phyloP scores from a whole-genome alignment of 2,329 filamentous ascomycete species.

The Tolypocladium paradoxum region DNA sequence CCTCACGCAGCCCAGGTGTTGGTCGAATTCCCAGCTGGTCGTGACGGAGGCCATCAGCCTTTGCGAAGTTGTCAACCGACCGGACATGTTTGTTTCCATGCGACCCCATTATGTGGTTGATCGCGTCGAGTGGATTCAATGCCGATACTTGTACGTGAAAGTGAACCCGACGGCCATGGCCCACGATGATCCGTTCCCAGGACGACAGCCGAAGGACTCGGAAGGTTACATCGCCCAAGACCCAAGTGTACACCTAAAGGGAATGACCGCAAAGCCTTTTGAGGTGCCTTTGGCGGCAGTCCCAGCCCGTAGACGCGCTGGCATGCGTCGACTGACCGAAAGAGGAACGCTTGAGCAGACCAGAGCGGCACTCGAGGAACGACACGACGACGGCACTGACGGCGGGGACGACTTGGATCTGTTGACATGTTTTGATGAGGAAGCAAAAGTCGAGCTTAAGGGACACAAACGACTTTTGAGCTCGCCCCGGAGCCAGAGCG shows the following conservation, averaged over 20 bases:
- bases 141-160: conserved; percentile 64
- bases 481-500: too few species aligned
- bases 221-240: conserved; percentile 17
- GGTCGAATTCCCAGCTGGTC: conserved; percentile 58
- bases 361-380: too few species aligned
- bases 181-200: conserved; percentile 4
- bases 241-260: conserved; percentile 6
- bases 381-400: neutral
- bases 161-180: conserved; percentile 7
- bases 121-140: conserved; percentile 79
- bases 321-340: neutral
- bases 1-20: conserved; percentile 20
- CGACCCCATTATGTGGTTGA: conserved; percentile 60
- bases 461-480: too few species aligned
- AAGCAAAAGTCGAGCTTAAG: neutral
- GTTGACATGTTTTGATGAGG: neutral
- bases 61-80: conserved; percentile 76
- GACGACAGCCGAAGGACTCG: neutral
- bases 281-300: conserved; percentile 18
- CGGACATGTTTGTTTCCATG: conserved; percentile 44
- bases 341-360: too few species aligned
- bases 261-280: neutral
- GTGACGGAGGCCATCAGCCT: conserved; percentile 55
- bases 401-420: conserved; percentile 1
- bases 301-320: conserved; percentile 3